Conservation (phyloP, 768 basidiomycete species). For the Lyophyllum semitale region DNA sequence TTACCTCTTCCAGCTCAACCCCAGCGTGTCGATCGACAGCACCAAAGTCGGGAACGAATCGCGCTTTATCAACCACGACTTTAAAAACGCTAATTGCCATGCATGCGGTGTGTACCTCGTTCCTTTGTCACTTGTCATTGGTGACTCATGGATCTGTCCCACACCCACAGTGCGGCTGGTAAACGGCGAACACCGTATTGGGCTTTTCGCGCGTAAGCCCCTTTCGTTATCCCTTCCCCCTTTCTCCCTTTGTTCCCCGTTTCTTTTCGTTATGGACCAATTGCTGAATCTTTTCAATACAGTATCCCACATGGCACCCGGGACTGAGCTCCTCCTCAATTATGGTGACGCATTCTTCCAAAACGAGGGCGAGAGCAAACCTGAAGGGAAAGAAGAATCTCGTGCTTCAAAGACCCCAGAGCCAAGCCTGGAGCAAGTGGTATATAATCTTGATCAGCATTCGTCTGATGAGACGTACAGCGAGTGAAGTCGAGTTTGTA, state of each 20-base stretch:
- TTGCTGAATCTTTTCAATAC: neutral
- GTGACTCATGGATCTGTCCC: neutral
- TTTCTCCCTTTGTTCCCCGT: neutral
- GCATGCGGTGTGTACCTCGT: constrained; percentile 40
- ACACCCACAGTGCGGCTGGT: constrained; percentile 54
- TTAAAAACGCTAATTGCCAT: constrained; percentile 40
- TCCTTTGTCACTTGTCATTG: neutral
- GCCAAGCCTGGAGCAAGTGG: neutral
- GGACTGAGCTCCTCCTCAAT: constrained; percentile 56
- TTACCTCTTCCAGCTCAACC: constrained; percentile 63
- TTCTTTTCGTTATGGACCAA: neutral
- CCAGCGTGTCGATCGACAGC: constrained; percentile 51
- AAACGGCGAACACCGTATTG: constrained; percentile 70
- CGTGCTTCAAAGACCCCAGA: neutral
- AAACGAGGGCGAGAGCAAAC: neutral
- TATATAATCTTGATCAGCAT: constrained; percentile 19
- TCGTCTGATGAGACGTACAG: constrained; percentile 22
- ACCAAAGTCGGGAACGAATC: constrained; percentile 58
- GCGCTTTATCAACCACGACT: constrained; percentile 69
- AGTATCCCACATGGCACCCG: constrained; percentile 42
- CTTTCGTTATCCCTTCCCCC: neutral
- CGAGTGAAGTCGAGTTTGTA: neutral
- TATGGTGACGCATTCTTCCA: constrained; percentile 56
- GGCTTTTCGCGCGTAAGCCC: constrained; percentile 56
- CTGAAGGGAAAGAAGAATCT: neutral